A percentile compares a stretch with the other conserved stretches of the same genome.
These are phyloP conservation scores for Boletus austroedulis DNA, from an alignment of 1,284 basidiomycete genomes.

Conservation along the genomic window DNA sequence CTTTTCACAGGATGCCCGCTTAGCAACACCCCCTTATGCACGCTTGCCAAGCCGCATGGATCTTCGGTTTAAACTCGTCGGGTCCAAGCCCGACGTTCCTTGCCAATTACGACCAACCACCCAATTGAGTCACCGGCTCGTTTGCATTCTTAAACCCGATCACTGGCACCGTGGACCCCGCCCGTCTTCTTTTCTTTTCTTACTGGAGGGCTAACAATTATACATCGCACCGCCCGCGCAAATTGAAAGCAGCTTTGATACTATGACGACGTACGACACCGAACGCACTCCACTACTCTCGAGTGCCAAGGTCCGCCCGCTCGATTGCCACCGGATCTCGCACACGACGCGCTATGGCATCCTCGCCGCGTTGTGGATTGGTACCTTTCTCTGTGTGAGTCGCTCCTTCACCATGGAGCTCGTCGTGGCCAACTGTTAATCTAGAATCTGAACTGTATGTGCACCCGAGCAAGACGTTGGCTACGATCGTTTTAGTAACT, in stretches of 20 bases:
- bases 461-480: not conserved
- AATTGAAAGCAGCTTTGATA: not conserved
- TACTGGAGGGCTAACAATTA: too few relatives aligned
- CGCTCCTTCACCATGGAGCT: not conserved
- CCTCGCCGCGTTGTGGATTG: slow-evolving; percentile 17
- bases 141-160: too few relatives aligned
- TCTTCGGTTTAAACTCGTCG: too few relatives aligned
- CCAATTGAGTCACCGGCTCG: too few relatives aligned
- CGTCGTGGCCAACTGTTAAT: not conserved
- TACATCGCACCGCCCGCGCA: not conserved
- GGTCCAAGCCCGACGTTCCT: too few relatives aligned
- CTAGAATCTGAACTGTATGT: slow-evolving; percentile 26
- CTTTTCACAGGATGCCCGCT: too few relatives aligned
- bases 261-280: not conserved
- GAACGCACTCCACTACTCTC: slow-evolving; percentile 15
- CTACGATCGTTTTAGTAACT: not conserved
- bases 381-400: slow-evolving; percentile 24
- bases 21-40: too few relatives aligned
- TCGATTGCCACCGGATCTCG: slow-evolving; percentile 12
- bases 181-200: not conserved
- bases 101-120: too few relatives aligned
- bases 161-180: too few relatives aligned
- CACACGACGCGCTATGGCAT: slow-evolving; percentile 12
- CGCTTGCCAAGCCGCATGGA: too few relatives aligned
- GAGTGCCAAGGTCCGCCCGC: not conserved